Percentiles rank a stretch among this genome's conserved stretches.
These are phyloP conservation scores for Tuctoria greenei DNA, from an alignment of 176 grass and related monocot species.

Conservation along the genomic window DNA sequence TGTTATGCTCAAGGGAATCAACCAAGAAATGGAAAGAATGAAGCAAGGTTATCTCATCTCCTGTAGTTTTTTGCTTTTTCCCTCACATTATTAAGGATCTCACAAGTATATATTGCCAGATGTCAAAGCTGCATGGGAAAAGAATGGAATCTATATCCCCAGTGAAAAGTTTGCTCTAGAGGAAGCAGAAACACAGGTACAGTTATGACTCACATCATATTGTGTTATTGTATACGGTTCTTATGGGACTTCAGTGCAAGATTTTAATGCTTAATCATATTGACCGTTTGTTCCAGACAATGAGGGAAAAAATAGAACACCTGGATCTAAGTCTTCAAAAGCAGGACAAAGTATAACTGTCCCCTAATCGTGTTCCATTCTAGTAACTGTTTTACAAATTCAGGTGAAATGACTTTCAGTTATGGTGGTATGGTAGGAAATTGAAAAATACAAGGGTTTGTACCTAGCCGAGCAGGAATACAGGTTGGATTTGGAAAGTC, in stretches of 20 bases:
- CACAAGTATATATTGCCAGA: constrained; percentile 52
- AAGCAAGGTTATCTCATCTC: constrained; percentile 63
- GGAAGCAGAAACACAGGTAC: constrained; percentile 81
- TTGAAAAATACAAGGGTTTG: constrained; percentile 52
- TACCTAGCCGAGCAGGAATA: constrained; percentile 61
- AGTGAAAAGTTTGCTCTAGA: constrained; percentile 66
- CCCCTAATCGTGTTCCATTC: neutral
- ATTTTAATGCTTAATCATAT: constrained; percentile 16
- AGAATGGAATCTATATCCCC: constrained; percentile 84
- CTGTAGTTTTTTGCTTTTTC: constrained; percentile 24
- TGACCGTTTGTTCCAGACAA: constrained; percentile 51
- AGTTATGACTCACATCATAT: neutral
- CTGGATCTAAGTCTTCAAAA: constrained; percentile 57
- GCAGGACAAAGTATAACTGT: constrained; percentile 57
- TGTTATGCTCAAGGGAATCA: constrained; percentile 73
- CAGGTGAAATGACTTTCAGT: constrained; percentile 24
- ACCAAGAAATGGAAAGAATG: constrained; percentile 85
- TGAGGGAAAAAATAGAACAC: constrained; percentile 56
- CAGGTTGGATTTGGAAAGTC: constrained; percentile 57
- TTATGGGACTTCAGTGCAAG: neutral
- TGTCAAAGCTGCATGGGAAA: constrained; percentile 83
- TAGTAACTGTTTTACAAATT: neutral
- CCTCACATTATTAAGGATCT: constrained; percentile 31
- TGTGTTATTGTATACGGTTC: constrained; percentile 32
- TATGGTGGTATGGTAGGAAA: constrained; percentile 56